Conservation (phyloP, 805 yeast species). For the Metschnikowia dekortorum region DNA sequence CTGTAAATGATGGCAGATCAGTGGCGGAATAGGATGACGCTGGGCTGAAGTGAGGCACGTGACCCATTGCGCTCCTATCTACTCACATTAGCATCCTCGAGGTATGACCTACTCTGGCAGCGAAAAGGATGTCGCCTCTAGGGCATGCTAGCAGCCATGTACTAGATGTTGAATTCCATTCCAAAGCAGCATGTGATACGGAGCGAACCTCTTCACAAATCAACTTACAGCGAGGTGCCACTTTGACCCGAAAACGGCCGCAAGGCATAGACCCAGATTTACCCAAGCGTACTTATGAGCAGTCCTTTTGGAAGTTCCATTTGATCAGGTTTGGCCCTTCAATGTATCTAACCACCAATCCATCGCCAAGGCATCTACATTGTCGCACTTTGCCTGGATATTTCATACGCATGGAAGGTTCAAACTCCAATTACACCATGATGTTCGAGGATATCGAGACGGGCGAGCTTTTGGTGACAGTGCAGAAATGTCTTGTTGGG, state of each 20-base stretch:
- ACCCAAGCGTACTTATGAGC: background rate
- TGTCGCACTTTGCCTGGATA: slow-evolving; percentile 63
- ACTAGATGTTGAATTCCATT: background rate
- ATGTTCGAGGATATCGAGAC: slow-evolving; percentile 15
- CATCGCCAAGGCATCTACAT: slow-evolving; percentile 53
- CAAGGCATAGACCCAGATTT: slow-evolving; percentile 8
- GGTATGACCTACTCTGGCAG: background rate
- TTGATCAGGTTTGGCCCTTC: slow-evolving; percentile 50
- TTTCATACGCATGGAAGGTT: slow-evolving; percentile 31
- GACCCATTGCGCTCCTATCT: slow-evolving; percentile 1
- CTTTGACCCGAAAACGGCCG: slow-evolving; percentile 10
- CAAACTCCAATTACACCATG: slow-evolving; percentile 5
- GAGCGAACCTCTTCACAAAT: background rate
- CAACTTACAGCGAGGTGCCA: background rate
- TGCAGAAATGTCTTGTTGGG: slow-evolving; percentile 3
- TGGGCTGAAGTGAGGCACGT: background rate
- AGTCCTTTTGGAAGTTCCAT: slow-evolving; percentile 61
- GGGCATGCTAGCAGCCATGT: background rate
- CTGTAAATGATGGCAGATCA: background rate
- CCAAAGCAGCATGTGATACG: background rate
- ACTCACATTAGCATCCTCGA: background rate
- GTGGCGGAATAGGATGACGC: background rate
- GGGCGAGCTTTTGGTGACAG: slow-evolving; percentile 10
- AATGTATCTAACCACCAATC: slow-evolving; percentile 63
- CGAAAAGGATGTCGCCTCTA: background rate